These are phyloP conservation scores for Lasiosphaeriaceae sp. DNA, from an alignment of 495 filamentous ascomycete species.

Conservation along the genomic window DNA sequence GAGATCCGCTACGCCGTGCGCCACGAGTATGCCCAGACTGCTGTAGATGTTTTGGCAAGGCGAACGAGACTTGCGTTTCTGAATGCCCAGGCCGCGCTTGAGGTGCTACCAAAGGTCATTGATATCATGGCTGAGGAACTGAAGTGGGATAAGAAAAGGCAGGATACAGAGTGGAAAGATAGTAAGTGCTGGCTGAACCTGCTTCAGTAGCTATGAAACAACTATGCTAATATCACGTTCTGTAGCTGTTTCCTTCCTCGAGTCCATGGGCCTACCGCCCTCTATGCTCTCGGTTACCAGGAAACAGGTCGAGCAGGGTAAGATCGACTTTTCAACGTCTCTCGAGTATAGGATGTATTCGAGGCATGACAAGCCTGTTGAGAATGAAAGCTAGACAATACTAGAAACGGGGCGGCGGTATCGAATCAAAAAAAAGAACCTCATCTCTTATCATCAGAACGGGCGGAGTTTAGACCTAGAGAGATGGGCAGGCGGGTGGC, in stretches of 20 bases:
- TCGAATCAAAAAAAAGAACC: too few relatives aligned
- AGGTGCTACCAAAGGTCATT: constrained; percentile 83
- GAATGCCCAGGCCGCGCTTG: constrained; percentile 91
- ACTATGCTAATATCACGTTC: not conserved
- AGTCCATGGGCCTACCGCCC: constrained; percentile 83
- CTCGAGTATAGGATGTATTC: constrained; percentile 70
- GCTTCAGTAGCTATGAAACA: not conserved
- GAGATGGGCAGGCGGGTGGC: too few relatives aligned
- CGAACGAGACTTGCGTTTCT: constrained; percentile 87
- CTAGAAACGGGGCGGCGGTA: too few relatives aligned
- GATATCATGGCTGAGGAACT: constrained; percentile 91
- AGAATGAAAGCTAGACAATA: too few relatives aligned
- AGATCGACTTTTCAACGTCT: constrained; percentile 64
- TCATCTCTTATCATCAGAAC: too few relatives aligned
- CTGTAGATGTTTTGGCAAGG: constrained; percentile 84
- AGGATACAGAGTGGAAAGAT: constrained; percentile 83
- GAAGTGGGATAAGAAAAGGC: constrained; percentile 70
- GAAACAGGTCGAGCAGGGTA: constrained; percentile 74
- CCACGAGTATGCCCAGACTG: constrained; percentile 93
- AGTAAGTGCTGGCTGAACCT: constrained; percentile 31
- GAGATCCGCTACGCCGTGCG: constrained; percentile 87
- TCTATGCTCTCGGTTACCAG: constrained; percentile 66
- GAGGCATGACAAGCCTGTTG: constrained; percentile 49
- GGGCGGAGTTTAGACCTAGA: too few relatives aligned
- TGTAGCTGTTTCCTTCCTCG: constrained; percentile 58